A percentile compares a stretch with the other conserved stretches of the same genome.
phyloP scores from a whole-genome alignment of 2,329 filamentous ascomycete genomes.

The Colletotrichum coccodes region DNA sequence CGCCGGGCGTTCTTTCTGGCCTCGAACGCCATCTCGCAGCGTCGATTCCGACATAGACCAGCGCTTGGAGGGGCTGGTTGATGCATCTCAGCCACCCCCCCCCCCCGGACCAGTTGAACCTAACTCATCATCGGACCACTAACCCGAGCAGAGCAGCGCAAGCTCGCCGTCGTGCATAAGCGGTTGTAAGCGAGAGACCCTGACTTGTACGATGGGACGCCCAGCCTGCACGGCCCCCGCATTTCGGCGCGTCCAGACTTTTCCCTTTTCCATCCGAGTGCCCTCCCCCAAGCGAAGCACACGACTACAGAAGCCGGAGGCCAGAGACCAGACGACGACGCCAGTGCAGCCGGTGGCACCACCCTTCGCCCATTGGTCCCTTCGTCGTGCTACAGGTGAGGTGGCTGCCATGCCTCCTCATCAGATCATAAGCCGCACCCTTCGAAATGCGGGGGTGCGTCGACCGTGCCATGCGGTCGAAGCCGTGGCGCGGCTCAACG shows the following conservation, averaged over 20 bases:
- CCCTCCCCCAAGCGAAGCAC: neutral
- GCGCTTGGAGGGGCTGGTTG: neutral
- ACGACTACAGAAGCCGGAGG: neutral
- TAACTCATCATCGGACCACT: neutral
- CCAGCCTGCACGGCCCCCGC: constrained; percentile 24
- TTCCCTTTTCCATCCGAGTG: neutral
- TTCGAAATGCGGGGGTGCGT: constrained; percentile 27
- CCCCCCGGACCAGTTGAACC: neutral
- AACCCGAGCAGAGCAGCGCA: neutral
- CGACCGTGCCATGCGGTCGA: neutral
- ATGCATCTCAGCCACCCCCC: neutral
- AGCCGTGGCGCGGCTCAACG: constrained; percentile 7
- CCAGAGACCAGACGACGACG: constrained; percentile 27
- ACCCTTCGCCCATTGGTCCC: constrained; percentile 11
- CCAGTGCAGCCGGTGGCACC: constrained; percentile 15
- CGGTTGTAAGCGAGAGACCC: constrained; percentile 12
- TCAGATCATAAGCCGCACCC: constrained; percentile 16
- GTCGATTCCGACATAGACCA: neutral
- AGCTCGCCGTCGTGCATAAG: constrained; percentile 3
- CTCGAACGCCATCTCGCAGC: neutral
- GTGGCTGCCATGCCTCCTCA: constrained; percentile 14
- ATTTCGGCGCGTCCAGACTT: constrained; percentile 26
- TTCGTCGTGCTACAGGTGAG: neutral
- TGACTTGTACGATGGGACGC: constrained; percentile 5
- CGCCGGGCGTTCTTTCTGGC: neutral